Conservation (phyloP, 2,329 filamentous ascomycete genomes). For the Epichloe typhina region DNA sequence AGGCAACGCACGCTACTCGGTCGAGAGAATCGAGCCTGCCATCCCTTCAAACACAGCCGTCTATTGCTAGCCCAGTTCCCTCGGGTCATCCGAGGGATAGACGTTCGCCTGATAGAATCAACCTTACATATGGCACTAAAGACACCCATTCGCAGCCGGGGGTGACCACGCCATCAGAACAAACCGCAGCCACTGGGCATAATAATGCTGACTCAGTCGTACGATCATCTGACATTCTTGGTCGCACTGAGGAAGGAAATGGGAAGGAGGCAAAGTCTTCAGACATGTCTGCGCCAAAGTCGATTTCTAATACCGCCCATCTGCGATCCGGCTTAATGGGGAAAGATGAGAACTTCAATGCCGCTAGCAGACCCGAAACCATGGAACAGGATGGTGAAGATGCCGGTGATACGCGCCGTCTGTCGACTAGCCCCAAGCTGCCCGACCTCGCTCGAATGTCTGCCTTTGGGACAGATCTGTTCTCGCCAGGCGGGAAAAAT, state of each 20-base stretch:
- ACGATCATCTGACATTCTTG: conserved; percentile 61
- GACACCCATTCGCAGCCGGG: neutral
- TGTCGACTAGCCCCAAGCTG: conserved; percentile 42
- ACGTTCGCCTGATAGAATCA: conserved; percentile 1
- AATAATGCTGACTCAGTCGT: neutral
- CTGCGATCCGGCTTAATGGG: neutral
- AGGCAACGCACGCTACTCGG: neutral
- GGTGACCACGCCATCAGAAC: neutral
- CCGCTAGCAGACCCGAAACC: neutral
- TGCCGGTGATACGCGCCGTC: conserved; percentile 10
- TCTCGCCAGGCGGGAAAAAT: conserved; percentile 19
- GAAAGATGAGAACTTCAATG: neutral
- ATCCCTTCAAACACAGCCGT: conserved; percentile 4
- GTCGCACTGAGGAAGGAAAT: conserved; percentile 53
- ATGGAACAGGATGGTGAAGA: neutral
- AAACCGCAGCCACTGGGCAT: neutral
- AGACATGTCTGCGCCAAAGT: conserved; percentile 43
- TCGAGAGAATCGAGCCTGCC: conserved; percentile 4
- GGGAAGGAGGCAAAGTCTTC: conserved; percentile 41
- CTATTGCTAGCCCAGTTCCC: neutral
- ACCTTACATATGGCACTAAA: neutral
- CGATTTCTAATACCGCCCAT: conserved; percentile 19
- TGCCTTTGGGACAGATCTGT: conserved; percentile 45
- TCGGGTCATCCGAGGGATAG: neutral
- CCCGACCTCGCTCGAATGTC: conserved; percentile 47